These are phyloP conservation scores for Aureobasidium sp. DNA, from an alignment of 2,329 filamentous ascomycete species.

Conservation along the genomic window DNA sequence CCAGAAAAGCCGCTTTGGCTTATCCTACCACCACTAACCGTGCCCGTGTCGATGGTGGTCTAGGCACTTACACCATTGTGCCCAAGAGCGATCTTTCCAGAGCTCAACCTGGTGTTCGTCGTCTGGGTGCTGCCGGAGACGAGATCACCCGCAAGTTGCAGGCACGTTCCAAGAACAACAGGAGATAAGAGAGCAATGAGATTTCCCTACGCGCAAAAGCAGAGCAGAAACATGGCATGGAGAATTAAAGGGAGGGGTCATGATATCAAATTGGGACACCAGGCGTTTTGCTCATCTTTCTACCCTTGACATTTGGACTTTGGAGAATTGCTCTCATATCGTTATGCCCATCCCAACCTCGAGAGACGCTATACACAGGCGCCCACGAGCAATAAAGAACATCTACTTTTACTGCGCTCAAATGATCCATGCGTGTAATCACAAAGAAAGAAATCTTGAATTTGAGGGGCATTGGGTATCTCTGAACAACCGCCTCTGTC, in stretches of 20 bases:
- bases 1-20: conserved; percentile 46
- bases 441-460: too few relatives aligned
- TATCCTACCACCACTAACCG: conserved; percentile 49
- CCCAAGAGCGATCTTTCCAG: conserved; percentile 47
- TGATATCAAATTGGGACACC: not conserved
- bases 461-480: too few relatives aligned
- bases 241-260: not conserved
- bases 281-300: not conserved
- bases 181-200: not conserved
- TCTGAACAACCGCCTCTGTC: too few relatives aligned
- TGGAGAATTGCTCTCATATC: not conserved
- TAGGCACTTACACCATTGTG: conserved; percentile 55
- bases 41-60: conserved; percentile 51
- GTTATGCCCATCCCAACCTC: not conserved
- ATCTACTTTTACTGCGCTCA: too few relatives aligned
- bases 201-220: not conserved
- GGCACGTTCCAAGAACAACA: conserved; percentile 5
- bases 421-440: too few relatives aligned
- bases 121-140: conserved; percentile 25
- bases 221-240: not conserved
- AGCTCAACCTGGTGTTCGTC: conserved; percentile 22
- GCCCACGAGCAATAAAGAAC: too few relatives aligned
- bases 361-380: too few relatives aligned
- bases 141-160: conserved; percentile 29
- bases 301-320: not conserved